Conservation (phyloP, 495 filamentous ascomycete species). For the Hyaloscypha hepaticicola region DNA sequence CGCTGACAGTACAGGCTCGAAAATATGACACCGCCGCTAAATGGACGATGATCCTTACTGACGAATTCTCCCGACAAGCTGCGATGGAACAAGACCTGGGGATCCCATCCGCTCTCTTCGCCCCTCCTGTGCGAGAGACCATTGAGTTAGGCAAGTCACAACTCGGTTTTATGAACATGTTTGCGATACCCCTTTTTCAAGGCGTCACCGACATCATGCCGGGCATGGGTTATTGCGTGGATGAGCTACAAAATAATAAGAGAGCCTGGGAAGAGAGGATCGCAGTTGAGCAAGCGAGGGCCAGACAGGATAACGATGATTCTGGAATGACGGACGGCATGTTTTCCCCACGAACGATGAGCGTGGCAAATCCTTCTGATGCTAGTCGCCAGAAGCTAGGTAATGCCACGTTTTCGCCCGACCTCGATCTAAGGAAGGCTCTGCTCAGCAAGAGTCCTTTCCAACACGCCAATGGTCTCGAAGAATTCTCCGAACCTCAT, state of each 20-base stretch:
- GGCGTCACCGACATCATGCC: conserved; percentile 82
- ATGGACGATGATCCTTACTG: conserved; percentile 89
- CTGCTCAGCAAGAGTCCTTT: conserved; percentile 26
- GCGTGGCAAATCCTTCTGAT: conserved; percentile 35
- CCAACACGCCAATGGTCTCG: conserved; percentile 18
- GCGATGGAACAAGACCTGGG: conserved; percentile 85
- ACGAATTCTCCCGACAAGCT: conserved; percentile 91
- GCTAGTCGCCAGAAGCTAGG: conserved; percentile 32
- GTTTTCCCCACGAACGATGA: conserved; percentile 42
- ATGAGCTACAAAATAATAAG: conserved; percentile 76
- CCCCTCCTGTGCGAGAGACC: conserved; percentile 79
- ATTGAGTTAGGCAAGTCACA: conserved; percentile 83
- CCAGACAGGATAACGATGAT: conserved; percentile 33
- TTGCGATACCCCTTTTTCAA: conserved; percentile 87
- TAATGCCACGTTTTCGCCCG: conserved; percentile 16
- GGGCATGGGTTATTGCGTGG: conserved; percentile 74
- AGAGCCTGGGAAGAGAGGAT: conserved; percentile 68
- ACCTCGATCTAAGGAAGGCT: conserved; percentile 20
- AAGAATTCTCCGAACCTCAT: conserved; percentile 12
- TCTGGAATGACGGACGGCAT: conserved; percentile 34
- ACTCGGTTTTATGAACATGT: conserved; percentile 93
- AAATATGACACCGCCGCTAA: conserved; percentile 75
- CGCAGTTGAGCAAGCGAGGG: conserved; percentile 47
- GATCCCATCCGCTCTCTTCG: conserved; percentile 82
- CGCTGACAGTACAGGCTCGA: conserved; percentile 59